Evolutionary conservation across 257 asterid genomes (phyloP).

Genomic region (Verbena officinalis): DNA sequence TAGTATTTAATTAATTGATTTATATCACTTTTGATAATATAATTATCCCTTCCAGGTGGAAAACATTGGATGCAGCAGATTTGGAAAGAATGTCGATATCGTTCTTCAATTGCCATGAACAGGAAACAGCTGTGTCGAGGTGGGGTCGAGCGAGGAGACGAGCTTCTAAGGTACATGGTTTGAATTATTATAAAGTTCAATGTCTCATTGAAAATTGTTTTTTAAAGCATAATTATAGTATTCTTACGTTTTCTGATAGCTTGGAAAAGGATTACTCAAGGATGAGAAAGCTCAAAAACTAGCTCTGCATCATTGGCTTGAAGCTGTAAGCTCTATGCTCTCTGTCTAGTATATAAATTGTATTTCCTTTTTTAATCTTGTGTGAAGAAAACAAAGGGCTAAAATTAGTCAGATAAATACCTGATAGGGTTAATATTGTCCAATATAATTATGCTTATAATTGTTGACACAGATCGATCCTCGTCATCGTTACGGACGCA

Average conservation of each 20-base stretch:
- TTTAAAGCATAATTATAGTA: not conserved
- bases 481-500: constrained; percentile 79
- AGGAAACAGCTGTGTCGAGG: constrained; percentile 62
- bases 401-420: too few relatives aligned
- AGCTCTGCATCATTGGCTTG: constrained; percentile 87
- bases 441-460: not conserved
- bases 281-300: constrained; percentile 78
- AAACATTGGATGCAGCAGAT: constrained; percentile 64
- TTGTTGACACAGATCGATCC: constrained; percentile 63
- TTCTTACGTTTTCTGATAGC: constrained; percentile 38
- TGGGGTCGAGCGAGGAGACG: constrained; percentile 67
- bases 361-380: too few relatives aligned
- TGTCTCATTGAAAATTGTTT: not conserved
- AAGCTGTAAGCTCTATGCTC: constrained; percentile 54
- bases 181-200: not conserved
- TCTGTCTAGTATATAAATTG: not conserved
- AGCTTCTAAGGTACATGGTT: constrained; percentile 58
- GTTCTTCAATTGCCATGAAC: constrained; percentile 48
- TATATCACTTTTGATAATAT: too few relatives aligned
- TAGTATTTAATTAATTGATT: not conserved
- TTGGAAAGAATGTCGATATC: constrained; percentile 55
- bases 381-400: too few relatives aligned
- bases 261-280: constrained; percentile 66
- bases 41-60: constrained; percentile 54
- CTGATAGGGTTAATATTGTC: too few relatives aligned